These are phyloP conservation scores for Vaccinium myrtillus DNA, from an alignment of 148 eudicot species.

Conservation along the genomic window DNA sequence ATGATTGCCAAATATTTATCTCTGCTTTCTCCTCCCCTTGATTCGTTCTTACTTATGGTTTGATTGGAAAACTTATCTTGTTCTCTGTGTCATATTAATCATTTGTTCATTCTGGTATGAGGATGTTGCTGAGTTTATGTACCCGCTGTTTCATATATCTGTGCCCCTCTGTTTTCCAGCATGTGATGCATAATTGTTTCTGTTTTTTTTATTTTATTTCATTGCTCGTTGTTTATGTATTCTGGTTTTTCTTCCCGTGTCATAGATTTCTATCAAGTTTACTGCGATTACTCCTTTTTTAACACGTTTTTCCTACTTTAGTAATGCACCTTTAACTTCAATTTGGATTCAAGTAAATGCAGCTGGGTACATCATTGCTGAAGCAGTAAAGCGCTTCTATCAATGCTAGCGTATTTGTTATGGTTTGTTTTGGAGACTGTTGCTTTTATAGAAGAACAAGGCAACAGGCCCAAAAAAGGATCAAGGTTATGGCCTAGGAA, in stretches of 20 bases:
- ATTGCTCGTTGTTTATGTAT: background rate
- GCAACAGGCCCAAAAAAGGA: too few species aligned
- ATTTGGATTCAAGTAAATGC: background rate
- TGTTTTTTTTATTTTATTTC: background rate
- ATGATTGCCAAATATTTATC: background rate
- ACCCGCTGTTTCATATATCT: background rate
- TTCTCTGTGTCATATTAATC: background rate
- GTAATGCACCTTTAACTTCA: background rate
- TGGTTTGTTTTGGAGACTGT: too few species aligned
- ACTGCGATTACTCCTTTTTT: background rate
- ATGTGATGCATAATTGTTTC: background rate
- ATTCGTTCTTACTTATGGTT: background rate
- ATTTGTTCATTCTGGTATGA: background rate
- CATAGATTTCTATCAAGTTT: background rate
- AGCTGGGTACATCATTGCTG: background rate
- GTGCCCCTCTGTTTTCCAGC: background rate
- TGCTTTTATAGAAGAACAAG: too few species aligned
- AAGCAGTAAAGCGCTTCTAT: background rate
- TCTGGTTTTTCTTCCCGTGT: background rate
- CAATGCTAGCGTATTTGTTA: too few species aligned
- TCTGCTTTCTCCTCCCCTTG: slow-evolving; percentile 4
- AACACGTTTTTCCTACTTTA: background rate
- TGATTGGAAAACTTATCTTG: background rate
- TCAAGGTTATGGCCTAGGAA: too few species aligned
- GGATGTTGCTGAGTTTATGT: background rate